Evolutionary conservation across 768 basidiomycete species (phyloP), one percentile per base, ranked within the genome.

Genomic region (Phaffia australis): DNA sequence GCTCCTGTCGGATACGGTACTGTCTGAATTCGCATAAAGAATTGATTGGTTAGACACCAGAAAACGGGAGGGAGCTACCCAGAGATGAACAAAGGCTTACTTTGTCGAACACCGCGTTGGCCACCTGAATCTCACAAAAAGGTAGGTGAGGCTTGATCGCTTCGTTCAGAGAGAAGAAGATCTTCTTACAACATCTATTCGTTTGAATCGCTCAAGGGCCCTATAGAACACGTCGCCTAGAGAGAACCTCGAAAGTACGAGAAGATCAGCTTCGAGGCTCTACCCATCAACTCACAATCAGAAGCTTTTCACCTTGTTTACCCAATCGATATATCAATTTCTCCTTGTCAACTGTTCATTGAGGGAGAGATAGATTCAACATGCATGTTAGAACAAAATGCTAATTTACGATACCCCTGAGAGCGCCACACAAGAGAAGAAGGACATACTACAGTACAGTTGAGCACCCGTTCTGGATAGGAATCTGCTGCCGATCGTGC

Each of bases 351-450:
- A 42, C 35, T 42, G 35, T 42, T 18, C 19, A 9, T 11, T 15
- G 21, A 61, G 23, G 3, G 7, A 19, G 11, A 52, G 14, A 42
- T 27, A 68, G 49, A 15, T n/a, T 35, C 71, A 79, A 71, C 71
- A 84, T 86, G 79, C 69, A 87, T 86, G 76, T 93, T 88, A 15
- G 87, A 85, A 83, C 90, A 85, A 54, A 88, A 82, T 64, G 87
- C 83, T 15, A 91, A 72, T 14, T 91, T 75, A 6, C 87, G 25
- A 30, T 14, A 32, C 21, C 32, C 14, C 19, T 15, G 25, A n/a
- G 4, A 54, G 8, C 18, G 18, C 52, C 16, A 8, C 18, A 18
- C 2, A 18, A 6, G 32, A 46, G 7, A 47, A 14, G 25, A 21
- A 8, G 47, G 18, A 29, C 35, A 59, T 3, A 15, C 78, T 79